These are phyloP conservation scores for Phtheirospermum japonicum DNA, from an alignment of 257 asterid species.

Conservation along the genomic window DNA sequence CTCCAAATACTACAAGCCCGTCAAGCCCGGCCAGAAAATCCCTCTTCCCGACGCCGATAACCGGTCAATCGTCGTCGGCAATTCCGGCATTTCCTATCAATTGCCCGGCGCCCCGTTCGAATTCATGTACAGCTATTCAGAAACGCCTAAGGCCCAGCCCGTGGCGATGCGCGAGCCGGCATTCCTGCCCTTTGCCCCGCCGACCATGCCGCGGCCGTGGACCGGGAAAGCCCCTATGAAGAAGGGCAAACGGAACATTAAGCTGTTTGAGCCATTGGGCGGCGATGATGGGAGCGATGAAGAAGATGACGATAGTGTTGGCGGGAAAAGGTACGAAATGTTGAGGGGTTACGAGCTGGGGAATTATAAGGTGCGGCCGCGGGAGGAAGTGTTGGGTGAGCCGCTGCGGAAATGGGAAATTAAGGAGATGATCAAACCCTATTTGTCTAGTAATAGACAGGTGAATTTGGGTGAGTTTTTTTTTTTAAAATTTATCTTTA, in stretches of 20 bases:
- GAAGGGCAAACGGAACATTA: constrained; percentile 66
- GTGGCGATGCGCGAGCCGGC: constrained; percentile 91
- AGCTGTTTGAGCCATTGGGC: constrained; percentile 67
- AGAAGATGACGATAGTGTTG: constrained; percentile 12
- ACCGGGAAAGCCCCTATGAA: constrained; percentile 96
- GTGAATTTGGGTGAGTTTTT: constrained; percentile 75
- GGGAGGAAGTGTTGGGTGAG: constrained; percentile 67
- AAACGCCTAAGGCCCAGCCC: constrained; percentile 74
- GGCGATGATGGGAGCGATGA: constrained; percentile 26
- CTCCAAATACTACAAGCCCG: constrained; percentile 77
- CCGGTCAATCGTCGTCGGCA: constrained; percentile 65
- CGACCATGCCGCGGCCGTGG: constrained; percentile 96
- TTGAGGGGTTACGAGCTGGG: constrained; percentile 70
- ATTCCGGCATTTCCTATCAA: constrained; percentile 68
- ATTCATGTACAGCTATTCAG: constrained; percentile 88
- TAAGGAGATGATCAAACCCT: constrained; percentile 54
- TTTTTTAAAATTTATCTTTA: neutral
- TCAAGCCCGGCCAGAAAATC: constrained; percentile 68
- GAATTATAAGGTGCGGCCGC: constrained; percentile 40
- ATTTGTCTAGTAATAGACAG: constrained; percentile 65
- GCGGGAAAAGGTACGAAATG: constrained; percentile 56
- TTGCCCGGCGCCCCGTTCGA: constrained; percentile 96
- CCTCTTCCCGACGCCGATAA: constrained; percentile 42
- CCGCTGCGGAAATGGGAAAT: constrained; percentile 64
- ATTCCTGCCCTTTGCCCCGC: constrained; percentile 90